Percentiles rank a stretch among this genome's conserved stretches.
Evolutionary conservation across 78 protist species (phyloP).

Genomic region (Isochrysis galbana): DNA sequence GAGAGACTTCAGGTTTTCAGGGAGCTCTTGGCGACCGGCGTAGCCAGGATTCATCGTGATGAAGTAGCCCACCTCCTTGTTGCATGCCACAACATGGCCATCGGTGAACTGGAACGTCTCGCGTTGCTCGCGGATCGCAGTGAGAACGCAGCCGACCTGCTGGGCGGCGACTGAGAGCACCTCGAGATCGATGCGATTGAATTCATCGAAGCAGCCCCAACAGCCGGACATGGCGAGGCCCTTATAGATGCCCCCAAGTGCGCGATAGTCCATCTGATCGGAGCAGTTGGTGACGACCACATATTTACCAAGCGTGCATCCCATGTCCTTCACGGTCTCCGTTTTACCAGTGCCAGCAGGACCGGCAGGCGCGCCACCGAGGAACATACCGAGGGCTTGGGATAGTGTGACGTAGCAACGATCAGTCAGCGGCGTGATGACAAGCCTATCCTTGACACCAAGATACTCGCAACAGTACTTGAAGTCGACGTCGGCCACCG

Average conservation of each 20-base stretch:
- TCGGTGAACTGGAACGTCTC: slow-evolving; percentile 57
- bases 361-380: slow-evolving; percentile 94
- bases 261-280: slow-evolving; percentile 77
- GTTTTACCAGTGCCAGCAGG: slow-evolving; percentile 97
- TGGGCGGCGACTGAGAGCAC: slow-evolving; percentile 90
- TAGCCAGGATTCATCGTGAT: slow-evolving; percentile 96
- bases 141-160: slow-evolving; percentile 75
- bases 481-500: slow-evolving; percentile 72
- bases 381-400: slow-evolving; percentile 77
- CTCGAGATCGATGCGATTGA: slow-evolving; percentile 71
- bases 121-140: slow-evolving; percentile 60
- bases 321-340: slow-evolving; percentile 81
- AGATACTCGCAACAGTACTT: slow-evolving; percentile 80
- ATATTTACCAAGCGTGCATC: slow-evolving; percentile 47
- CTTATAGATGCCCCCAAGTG: slow-evolving; percentile 72
- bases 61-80: slow-evolving; percentile 57
- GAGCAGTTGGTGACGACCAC: slow-evolving; percentile 81
- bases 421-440: slow-evolving; percentile 91
- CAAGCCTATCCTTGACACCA: slow-evolving; percentile 82
- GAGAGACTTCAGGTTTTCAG: slow-evolving; percentile 88
- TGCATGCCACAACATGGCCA: slow-evolving; percentile 17
- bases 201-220: slow-evolving; percentile 89
- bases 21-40: slow-evolving; percentile 91
- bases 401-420: slow-evolving; percentile 92
- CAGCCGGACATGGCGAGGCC: slow-evolving; percentile 84